phyloP scores from a whole-genome alignment of 495 filamentous ascomycete species.

The Chlorociboria aeruginascens region DNA sequence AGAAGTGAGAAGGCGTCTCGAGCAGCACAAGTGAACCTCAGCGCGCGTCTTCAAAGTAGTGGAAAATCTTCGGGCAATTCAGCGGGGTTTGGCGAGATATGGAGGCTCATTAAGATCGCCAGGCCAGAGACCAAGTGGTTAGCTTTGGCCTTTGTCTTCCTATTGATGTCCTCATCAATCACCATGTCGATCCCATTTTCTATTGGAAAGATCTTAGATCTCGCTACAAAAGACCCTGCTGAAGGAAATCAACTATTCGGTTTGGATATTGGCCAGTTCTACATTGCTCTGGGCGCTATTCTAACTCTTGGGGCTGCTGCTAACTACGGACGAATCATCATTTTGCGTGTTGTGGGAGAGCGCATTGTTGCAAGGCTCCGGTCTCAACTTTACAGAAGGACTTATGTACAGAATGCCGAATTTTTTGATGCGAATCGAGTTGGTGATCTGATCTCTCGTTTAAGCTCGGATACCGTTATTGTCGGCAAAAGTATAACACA shows the following conservation, averaged over 20 bases:
- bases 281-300: constrained; percentile 57
- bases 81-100: constrained; percentile 61
- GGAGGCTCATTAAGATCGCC: constrained; percentile 82
- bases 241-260: constrained; percentile 56
- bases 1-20: constrained; percentile 61
- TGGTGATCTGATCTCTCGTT: constrained; percentile 86
- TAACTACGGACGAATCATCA: constrained; percentile 89
- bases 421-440: constrained; percentile 98
- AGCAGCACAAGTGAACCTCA: constrained; percentile 82
- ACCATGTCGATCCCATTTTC: constrained; percentile 94
- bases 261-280: constrained; percentile 63
- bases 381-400: constrained; percentile 79
- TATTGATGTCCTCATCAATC: constrained; percentile 77
- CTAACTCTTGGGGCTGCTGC: constrained; percentile 65
- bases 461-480: constrained; percentile 92
- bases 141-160: constrained; percentile 64
- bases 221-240: constrained; percentile 50
- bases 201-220: constrained; percentile 89
- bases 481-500: constrained; percentile 98
- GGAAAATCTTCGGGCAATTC: constrained; percentile 53
- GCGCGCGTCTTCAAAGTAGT: constrained; percentile 64
- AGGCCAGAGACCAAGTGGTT: constrained; percentile 71
- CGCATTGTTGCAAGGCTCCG: constrained; percentile 82
- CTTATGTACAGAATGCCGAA: constrained; percentile 89
- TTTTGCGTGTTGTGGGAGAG: constrained; percentile 91